Conservation (phyloP, 148 eudicot species). For the Tetragonia tetragonoides region DNA sequence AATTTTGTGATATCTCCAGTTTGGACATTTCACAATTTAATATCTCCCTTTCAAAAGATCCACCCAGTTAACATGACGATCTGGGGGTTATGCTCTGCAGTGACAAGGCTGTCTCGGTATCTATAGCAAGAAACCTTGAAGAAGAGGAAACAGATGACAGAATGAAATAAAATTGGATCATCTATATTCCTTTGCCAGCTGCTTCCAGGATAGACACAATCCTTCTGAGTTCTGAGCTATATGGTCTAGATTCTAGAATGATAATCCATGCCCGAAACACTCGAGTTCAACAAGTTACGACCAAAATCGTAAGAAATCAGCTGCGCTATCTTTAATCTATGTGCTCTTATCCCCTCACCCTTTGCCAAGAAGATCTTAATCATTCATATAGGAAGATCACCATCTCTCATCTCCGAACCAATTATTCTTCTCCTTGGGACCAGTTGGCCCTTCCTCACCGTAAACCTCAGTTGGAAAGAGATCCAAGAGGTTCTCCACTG, state of each 20-base stretch:
- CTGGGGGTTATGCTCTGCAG: neutral
- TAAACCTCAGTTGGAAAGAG: conserved; percentile 84
- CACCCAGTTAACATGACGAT: neutral
- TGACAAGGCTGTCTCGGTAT: conserved; percentile 1
- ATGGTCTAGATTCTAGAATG: too few relatives aligned
- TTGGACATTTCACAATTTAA: too few relatives aligned
- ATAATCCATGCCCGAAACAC: neutral
- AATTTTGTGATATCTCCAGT: too few relatives aligned
- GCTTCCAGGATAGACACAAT: neutral
- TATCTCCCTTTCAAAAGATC: too few relatives aligned
- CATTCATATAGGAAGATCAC: neutral
- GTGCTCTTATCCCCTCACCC: neutral
- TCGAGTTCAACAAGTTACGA: neutral
- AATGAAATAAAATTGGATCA: neutral
- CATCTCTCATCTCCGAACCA: conserved; percentile 92
- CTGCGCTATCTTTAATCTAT: neutral
- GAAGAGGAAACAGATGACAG: too few relatives aligned
- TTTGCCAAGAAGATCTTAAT: neutral
- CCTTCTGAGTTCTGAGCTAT: too few relatives aligned
- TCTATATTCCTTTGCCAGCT: neutral
- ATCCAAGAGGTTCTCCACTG: conserved; percentile 64
- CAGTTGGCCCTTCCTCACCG: conserved; percentile 96
- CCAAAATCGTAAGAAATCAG: neutral
- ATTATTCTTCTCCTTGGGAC: conserved; percentile 96
- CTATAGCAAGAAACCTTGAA: neutral